Evolutionary conservation across 352 stramenopile species (phyloP), one percentile per base, ranked within the genome.

Genomic region (Phytophthora chlamydospora): DNA sequence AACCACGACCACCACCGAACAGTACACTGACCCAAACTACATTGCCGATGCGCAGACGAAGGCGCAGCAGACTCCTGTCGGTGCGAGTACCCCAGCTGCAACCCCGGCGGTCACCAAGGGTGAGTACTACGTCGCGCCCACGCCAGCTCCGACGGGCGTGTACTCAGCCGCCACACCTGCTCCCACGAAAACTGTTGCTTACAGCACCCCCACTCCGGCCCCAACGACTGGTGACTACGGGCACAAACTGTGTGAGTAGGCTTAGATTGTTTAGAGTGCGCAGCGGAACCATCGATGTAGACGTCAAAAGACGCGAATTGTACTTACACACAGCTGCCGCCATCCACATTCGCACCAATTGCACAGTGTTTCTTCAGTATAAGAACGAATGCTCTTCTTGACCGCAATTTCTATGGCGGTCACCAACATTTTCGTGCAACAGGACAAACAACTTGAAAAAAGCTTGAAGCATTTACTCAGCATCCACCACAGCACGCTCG

Each of bases 1-100:
- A 14, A 27, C 46, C 8, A 72, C 59, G n/a, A 32, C 54, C 14
- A 49, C 40, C 14, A 53, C 60, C 29, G 62, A 62, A 8, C 58
- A 68, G 58, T 76, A 71, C 58, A 58, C 73, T 31, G 49, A 56
- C 34, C 43, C 67, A n/a, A 41, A 55, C 32, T 78, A 73, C 48
- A 40, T 71, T 2, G 32, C 11, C 8, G 65, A 76, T 29, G 51
- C 58, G 7, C 55, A 66, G 19, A 64, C 71, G 32, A 45, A 62
- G 16, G 55, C 56, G 17, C 47, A 58, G 8, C 53, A 66, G 12
- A 66, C 54, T 21, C 42, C 66, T 9, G 38, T 71, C 6, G 52
- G 50, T 36, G 44, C 24, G 14, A 51, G 13, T 33, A 51, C 32
- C 10, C 38, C 51, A n/a, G 11, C 19, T 38, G 5, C 41, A n/a